Base-by-base conservation (phyloP, 2,329 filamentous ascomycete species). In the Cladosporium austrohemisphaericum region DNA sequence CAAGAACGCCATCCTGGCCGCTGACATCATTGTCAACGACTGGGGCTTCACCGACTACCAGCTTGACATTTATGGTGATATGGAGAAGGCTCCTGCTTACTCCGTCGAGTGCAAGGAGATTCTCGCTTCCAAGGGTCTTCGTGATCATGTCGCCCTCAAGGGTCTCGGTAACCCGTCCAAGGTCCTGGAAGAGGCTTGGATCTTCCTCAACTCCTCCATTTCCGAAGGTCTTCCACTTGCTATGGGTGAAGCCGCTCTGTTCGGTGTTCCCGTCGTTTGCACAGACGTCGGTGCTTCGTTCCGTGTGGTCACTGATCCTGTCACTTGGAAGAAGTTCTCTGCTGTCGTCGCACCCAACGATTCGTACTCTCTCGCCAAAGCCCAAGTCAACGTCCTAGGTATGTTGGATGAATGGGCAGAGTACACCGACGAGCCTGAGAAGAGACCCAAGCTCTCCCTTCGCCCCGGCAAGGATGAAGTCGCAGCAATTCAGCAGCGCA, bases 271-370 rank as follows among this genome's bases (percentile, higher is more conserved):
- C 0, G 69, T 74, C 20, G 50, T 57, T 2, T 57, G 55, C 36
- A 80, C 77, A 1, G 76, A 79, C 52, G 77, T 80, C 5, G 77
- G 77, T 23, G 77, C 77, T 7, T 78, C 76, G 1, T 70, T 77
- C 2, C 70, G 76, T 20, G 76, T 80, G 0, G 67, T 80, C n/a
- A 80, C 76, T 0, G 76, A 80, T 54, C 75, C 73, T 0, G 72
- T 72, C 8, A 60, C 64, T 19, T 66, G 65, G 35, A 67, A 68
- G 48, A 68, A 74, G 20, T 84, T 79, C 67, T 80, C 78, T 54
- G 80, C 79, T 50, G 78, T 84, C 4, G 80, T 84, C 2, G 77
- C 81, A 11, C 81, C 81, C 2, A 84, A 84, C 56, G 81, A 85
- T 60, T 74, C 80, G 3, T 72, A 74, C 29, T 75, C 77, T 4